Evolutionary conservation across 1,139 yeast species (phyloP).

Genomic region (Scheffersomyces titani): DNA sequence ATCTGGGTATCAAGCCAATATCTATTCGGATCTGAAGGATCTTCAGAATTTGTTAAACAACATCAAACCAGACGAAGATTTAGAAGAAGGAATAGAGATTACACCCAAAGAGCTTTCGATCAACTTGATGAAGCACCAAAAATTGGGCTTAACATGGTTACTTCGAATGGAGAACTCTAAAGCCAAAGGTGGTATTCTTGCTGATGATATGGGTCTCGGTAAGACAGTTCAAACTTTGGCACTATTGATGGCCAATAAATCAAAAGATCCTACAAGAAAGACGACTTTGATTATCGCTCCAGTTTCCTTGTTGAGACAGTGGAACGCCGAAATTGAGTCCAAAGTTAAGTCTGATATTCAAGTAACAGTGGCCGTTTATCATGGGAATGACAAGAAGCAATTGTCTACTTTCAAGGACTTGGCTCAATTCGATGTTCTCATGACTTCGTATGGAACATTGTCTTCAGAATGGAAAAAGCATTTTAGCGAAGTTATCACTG

Average conservation of each 20-base stretch:
- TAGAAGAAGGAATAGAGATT: constrained; percentile 42
- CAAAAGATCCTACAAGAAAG: constrained; percentile 35
- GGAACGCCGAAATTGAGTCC: constrained; percentile 75
- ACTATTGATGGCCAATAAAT: constrained; percentile 57
- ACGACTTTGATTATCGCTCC: constrained; percentile 85
- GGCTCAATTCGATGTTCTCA: constrained; percentile 63
- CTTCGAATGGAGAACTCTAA: constrained; percentile 60
- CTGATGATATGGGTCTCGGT: constrained; percentile 96
- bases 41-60: constrained; percentile 59
- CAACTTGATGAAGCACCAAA: constrained; percentile 77
- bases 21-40: constrained; percentile 40
- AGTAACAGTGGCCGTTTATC: constrained; percentile 59
- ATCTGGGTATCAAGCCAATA: constrained; percentile 15
- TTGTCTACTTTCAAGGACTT: constrained; percentile 47
- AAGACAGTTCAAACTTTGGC: constrained; percentile 85
- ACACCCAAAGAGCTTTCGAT: constrained; percentile 75
- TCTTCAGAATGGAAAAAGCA: constrained; percentile 71
- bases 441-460: constrained; percentile 78
- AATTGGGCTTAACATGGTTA: constrained; percentile 84
- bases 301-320: constrained; percentile 77
- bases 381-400: constrained; percentile 50
- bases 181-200: constrained; percentile 75
- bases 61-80: constrained; percentile 61
- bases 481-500: constrained; percentile 37
- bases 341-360: constrained; percentile 53